Evolutionary conservation across 129 eudicot genomes (phyloP).

Genomic region (Arctium lappa): DNA sequence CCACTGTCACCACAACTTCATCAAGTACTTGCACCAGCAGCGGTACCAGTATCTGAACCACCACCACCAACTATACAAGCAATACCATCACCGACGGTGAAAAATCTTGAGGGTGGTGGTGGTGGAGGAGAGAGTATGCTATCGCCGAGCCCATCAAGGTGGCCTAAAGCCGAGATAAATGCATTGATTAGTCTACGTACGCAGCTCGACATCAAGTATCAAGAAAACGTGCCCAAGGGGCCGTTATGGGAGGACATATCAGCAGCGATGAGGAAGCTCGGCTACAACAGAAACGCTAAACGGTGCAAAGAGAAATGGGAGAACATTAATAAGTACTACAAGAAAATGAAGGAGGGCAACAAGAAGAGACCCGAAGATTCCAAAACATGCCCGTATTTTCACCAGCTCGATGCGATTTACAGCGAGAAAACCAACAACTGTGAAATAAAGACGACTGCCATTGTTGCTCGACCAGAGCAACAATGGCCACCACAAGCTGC

Average conservation of each 20-base stretch:
- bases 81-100: background rate
- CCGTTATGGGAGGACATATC: constrained; percentile 60
- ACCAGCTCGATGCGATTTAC: constrained; percentile 49
- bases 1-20: constrained; percentile 2
- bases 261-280: constrained; percentile 32
- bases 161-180: constrained; percentile 51
- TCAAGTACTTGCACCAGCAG: background rate
- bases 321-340: constrained; percentile 54
- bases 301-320: constrained; percentile 60
- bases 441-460: constrained; percentile 24
- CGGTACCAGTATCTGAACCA: background rate
- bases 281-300: constrained; percentile 45
- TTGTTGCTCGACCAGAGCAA: constrained; percentile 68
- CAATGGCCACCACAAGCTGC: constrained; percentile 54
- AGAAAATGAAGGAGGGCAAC: constrained; percentile 52
- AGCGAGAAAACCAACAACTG: constrained; percentile 17
- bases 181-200: constrained; percentile 44
- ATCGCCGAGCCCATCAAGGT: constrained; percentile 40
- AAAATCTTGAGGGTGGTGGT: background rate
- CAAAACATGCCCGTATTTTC: constrained; percentile 50
- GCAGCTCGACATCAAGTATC: constrained; percentile 39
- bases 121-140: constrained; percentile 12
- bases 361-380: constrained; percentile 46
- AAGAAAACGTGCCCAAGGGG: constrained; percentile 46
- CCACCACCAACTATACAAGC: background rate